Conservation (phyloP, 192 early-diverging fungal genomes). For the Linnemannia zychae region DNA sequence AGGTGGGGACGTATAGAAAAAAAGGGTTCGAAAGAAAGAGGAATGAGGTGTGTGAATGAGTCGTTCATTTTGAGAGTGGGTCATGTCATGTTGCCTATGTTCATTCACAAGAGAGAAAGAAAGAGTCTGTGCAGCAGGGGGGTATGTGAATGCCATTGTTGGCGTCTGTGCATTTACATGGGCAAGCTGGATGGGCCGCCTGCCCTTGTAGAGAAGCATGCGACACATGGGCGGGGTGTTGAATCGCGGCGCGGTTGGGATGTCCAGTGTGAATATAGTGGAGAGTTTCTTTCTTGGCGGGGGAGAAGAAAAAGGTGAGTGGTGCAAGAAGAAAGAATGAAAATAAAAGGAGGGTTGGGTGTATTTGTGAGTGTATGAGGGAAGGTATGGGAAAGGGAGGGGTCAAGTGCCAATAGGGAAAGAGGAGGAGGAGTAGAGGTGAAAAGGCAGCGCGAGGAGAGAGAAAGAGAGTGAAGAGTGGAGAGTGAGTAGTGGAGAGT, state of each 20-base stretch:
- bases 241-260: slow-evolving; percentile 20
- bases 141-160: neutral
- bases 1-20: neutral
- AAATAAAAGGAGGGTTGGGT: neutral
- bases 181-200: slow-evolving; percentile 77
- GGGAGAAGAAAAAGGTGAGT: neutral
- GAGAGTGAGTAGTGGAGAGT: too few relatives aligned
- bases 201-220: slow-evolving; percentile 84
- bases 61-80: neutral
- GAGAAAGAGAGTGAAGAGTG: neutral
- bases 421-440: neutral
- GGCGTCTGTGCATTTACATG: slow-evolving; percentile 58
- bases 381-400: neutral
- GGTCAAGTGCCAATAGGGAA: neutral
- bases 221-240: slow-evolving; percentile 70
- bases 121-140: neutral
- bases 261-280: slow-evolving; percentile 23
- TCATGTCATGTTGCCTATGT: neutral
- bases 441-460: neutral
- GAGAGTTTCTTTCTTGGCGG: neutral
- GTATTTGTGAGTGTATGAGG: neutral
- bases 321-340: neutral
- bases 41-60: slow-evolving; percentile 1
- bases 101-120: slow-evolving; percentile 14
- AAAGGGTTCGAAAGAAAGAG: neutral